Evolutionary conservation across 2,329 filamentous ascomycete genomes (phyloP).

Genomic region (Colletotrichum trifolii): DNA sequence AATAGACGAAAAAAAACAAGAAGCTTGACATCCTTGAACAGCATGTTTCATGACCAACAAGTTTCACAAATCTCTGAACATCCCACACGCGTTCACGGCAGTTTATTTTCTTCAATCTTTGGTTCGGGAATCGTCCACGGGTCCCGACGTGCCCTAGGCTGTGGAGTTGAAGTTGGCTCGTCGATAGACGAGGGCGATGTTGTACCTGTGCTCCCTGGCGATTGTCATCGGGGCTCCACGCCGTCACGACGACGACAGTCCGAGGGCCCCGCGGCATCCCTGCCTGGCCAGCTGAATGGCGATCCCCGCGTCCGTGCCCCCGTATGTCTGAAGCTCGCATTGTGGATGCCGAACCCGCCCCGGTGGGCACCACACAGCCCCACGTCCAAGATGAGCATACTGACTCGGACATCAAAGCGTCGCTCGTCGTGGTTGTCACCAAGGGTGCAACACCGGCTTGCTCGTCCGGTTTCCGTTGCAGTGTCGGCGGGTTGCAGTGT

Average conservation of each 20-base stretch:
- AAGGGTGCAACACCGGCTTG: no score
- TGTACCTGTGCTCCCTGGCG: not conserved
- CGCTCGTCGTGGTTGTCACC: not conserved
- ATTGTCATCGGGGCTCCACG: conserved; percentile 10
- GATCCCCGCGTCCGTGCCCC: conserved; percentile 16
- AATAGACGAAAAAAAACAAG: not conserved
- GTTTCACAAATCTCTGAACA: not conserved
- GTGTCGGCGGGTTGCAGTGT: no score
- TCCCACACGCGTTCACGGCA: no score
- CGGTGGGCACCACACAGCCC: not conserved
- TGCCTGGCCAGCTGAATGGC: not conserved
- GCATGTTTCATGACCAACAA: not conserved
- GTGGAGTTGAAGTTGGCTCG: conserved; percentile 3
- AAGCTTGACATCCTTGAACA: not conserved
- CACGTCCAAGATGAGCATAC: not conserved
- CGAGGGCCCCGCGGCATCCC: conserved; percentile 7
- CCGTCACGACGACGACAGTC: not conserved
- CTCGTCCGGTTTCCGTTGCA: no score
- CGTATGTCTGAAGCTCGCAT: conserved; percentile 15
- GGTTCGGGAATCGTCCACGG: no score
- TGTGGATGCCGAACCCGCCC: conserved; percentile 7
- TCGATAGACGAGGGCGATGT: not conserved
- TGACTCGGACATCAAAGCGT: not conserved
- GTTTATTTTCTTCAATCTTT: no score
- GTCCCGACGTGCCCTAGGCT: not conserved